A percentile compares a stretch with the other conserved stretches of the same genome.
phyloP scores from a whole-genome alignment of 176 grass and related monocot genomes.

The Triticum monococcum region DNA sequence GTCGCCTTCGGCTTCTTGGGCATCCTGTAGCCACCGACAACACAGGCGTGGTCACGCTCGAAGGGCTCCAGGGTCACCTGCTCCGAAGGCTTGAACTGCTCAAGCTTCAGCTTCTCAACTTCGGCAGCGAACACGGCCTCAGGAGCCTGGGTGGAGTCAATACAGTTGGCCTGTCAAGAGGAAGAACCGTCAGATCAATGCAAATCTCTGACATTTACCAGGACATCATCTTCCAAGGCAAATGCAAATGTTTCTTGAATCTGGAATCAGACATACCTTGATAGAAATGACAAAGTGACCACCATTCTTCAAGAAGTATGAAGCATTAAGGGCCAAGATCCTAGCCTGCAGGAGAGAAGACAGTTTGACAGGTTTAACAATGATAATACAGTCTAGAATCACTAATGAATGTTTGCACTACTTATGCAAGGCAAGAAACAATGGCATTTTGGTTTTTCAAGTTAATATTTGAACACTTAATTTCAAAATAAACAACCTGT shows the following conservation, averaged over 20 bases:
- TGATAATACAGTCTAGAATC: neutral
- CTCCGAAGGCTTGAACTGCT: slow-evolving; percentile 80
- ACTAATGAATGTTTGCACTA: too few species aligned
- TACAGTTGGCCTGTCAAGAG: slow-evolving; percentile 64
- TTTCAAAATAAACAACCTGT: too few species aligned
- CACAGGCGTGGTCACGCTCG: slow-evolving; percentile 70
- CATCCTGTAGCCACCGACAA: slow-evolving; percentile 78
- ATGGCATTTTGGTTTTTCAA: neutral
- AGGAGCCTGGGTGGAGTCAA: slow-evolving; percentile 61
- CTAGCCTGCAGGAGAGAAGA: slow-evolving; percentile 61
- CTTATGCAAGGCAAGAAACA: too few species aligned
- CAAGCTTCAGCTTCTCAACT: slow-evolving; percentile 77
- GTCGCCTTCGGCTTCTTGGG: slow-evolving; percentile 71
- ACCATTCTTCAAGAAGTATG: slow-evolving; percentile 78
- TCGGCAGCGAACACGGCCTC: slow-evolving; percentile 71
- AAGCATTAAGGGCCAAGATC: slow-evolving; percentile 79
- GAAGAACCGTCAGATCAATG: neutral
- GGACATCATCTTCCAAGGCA: neutral
- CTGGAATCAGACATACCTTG: slow-evolving; percentile 45
- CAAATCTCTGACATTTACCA: neutral
- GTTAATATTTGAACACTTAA: neutral
- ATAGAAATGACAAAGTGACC: slow-evolving; percentile 95
- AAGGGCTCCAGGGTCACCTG: slow-evolving; percentile 80
- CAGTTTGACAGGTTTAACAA: neutral
- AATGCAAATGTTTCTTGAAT: neutral